These are phyloP conservation scores for Thraustochytrium sp. DNA, from an alignment of 352 stramenopile genomes.

Conservation along the genomic window DNA sequence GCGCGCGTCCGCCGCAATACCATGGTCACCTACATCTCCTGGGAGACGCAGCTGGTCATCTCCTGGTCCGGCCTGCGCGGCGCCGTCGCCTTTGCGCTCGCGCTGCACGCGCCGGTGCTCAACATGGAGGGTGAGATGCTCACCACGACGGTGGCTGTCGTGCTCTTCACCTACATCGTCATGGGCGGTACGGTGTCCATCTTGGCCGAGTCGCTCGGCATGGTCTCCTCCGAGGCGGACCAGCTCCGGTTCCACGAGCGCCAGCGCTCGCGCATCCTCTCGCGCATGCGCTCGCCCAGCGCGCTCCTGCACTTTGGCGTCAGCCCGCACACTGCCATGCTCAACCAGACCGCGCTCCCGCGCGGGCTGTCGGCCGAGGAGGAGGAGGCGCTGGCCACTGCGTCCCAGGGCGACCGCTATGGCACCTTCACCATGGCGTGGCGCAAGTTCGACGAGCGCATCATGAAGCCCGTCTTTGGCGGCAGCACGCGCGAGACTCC, in stretches of 20 bases:
- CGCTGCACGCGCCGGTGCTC: slow-evolving; percentile 17
- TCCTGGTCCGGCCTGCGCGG: slow-evolving; percentile 15
- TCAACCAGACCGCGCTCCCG: neutral
- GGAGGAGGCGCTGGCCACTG: neutral
- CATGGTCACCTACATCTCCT: neutral
- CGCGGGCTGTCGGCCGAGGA: neutral
- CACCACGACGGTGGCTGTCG: slow-evolving; percentile 10
- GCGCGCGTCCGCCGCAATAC: neutral
- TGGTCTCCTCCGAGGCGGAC: neutral
- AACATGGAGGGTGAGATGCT: slow-evolving; percentile 28
- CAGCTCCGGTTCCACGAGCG: slow-evolving; percentile 5
- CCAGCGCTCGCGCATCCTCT: neutral
- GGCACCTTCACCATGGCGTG: neutral
- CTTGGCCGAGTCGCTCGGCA: neutral
- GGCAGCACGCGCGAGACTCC: neutral
- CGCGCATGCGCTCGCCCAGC: neutral
- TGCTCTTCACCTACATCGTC: slow-evolving; percentile 28
- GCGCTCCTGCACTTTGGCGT: slow-evolving; percentile 3
- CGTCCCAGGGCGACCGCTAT: neutral
- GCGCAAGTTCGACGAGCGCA: slow-evolving; percentile 11
- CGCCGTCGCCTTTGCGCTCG: slow-evolving; percentile 34
- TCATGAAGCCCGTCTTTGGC: slow-evolving; percentile 38
- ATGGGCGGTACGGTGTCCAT: neutral
- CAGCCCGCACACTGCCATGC: slow-evolving; percentile 5
- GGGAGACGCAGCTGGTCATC: neutral